These are phyloP conservation scores for Hemisphaericaspora lyxosophila DNA, from an alignment of 1,139 yeast species.

Conservation along the genomic window DNA sequence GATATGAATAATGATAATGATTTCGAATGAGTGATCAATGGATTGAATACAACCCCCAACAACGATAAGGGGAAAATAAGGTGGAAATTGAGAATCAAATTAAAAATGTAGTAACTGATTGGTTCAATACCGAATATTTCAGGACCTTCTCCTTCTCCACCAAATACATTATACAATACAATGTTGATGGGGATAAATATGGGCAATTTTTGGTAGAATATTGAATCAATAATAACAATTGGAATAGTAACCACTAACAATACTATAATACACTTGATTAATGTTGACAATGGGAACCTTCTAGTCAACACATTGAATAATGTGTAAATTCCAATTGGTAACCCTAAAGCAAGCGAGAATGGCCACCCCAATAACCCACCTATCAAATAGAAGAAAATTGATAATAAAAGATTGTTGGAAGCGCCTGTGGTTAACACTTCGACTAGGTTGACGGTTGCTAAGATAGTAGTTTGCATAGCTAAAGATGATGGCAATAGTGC, in stretches of 20 bases:
- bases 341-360: constrained; percentile 64
- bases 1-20: constrained; percentile 13
- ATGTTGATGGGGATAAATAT: constrained; percentile 80
- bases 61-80: constrained; percentile 49
- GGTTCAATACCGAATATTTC: constrained; percentile 91
- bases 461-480: constrained; percentile 68
- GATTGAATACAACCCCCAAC: constrained; percentile 29
- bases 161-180: constrained; percentile 77
- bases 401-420: constrained; percentile 19
- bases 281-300: constrained; percentile 11
- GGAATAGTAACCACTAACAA: constrained; percentile 27
- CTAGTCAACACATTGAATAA: constrained; percentile 12
- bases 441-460: constrained; percentile 46
- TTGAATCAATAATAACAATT: constrained; percentile 56
- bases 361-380: constrained; percentile 95
- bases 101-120: constrained; percentile 67
- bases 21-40: constrained; percentile 13
- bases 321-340: constrained; percentile 53
- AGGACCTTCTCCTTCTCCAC: constrained; percentile 77
- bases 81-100: constrained; percentile 74
- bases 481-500: constrained; percentile 84
- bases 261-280: constrained; percentile 18
- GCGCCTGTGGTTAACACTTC: constrained; percentile 13
- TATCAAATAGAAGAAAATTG: constrained; percentile 52
- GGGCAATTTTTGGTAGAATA: constrained; percentile 55